Base-by-base conservation (phyloP, 345 rosid genomes). In the Mercurialis annua region DNA sequence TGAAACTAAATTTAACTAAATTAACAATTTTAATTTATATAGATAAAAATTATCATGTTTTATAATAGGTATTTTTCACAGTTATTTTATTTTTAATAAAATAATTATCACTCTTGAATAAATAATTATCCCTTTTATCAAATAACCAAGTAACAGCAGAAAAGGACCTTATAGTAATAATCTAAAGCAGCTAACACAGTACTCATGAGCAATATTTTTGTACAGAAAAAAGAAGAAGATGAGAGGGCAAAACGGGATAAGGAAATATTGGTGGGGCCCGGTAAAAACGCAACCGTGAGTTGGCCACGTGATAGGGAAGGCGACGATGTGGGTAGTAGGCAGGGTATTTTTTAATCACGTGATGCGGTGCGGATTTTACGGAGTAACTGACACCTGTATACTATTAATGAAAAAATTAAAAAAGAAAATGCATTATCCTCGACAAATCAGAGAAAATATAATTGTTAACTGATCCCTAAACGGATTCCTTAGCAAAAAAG, bases 291-390 rank as follows among this genome's bases (percentile, higher is more conserved):
- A 55, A 31, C 23, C 67, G 71, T 82, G 88, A 84, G 86, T 81
- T 86, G 88, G 88, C 88, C 88, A 86, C 91, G 91, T 86, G 90
- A 83, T 73, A 60, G 1, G 75, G 77, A 69, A 74, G 73, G 78
- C 74, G 64, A 59, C 62, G 76, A 67, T 54, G 73, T 70, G 75
- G 46, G 67, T 33, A 31, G 67, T 33, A 23, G 65, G 82, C 71
- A 36, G 86, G 75, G 71, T 50, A 75, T 68, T 76, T 76, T 80
- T 76, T 59, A 68, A 83, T 76, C 87, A 86, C 85, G 86, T 81
- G 83, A 78, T 63, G 65, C 49, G 68, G 64, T 65, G 77, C 86
- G 78, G 65, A 69, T 70, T 69, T 63, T 16, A 15, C 84, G 82
- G 76, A 18, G 1, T 48, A 47, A 70, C 65, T 7, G 78, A 76